Base-by-base conservation (phyloP, 2,329 filamentous ascomycete genomes). In the Chaetomiaceae sp. region DNA sequence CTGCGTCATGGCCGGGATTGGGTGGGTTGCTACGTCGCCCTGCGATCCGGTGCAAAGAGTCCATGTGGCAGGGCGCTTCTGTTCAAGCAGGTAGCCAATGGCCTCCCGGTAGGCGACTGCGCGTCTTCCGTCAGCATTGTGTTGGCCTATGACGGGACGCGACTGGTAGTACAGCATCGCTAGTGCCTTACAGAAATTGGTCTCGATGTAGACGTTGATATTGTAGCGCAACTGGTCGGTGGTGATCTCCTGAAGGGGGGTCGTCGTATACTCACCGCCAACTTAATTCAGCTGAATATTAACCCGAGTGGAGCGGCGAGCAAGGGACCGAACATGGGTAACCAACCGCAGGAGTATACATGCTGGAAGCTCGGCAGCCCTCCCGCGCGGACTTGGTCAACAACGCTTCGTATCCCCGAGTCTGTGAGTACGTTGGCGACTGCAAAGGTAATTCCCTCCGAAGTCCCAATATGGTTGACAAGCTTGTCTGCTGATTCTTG, bases 281-380 rank as follows among this genome's bases (percentile, higher is more conserved):
- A 55, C 62, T 63, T 12, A 1, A 19, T 17, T n/a, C n/a, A n/a
- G n/a, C n/a, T n/a, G 2, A 4, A 14, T 20, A 32, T 43, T 4
- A 41, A n/a, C n/a, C n/a, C n/a, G n/a, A n/a, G n/a, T n/a, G n/a
- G n/a, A n/a, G 46, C 14, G 36, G 24, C 29, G 11, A 36, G 2
- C 30, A 42, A 24, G 22, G 11, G 9, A 48, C 58, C 5, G 15
- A 12, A 20, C 11, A 12, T 15, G 22, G 32, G 37, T 44, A 67
- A 32, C 29, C 29, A 32, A 32, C 64, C 60, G 19, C 54, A 51
- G 29, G 59, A 47, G 40, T 59, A 68, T 6, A 68, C 66, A 50
- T 68, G 65, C 47, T 68, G 65, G 42, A 68, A 68, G 9, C 58
- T 47, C 2, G 65, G 65, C 32, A 67, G 49, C 62, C 52, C n/a